phyloP scores from a whole-genome alignment of 495 filamentous ascomycete species.

The Podospora pseudoanserina region DNA sequence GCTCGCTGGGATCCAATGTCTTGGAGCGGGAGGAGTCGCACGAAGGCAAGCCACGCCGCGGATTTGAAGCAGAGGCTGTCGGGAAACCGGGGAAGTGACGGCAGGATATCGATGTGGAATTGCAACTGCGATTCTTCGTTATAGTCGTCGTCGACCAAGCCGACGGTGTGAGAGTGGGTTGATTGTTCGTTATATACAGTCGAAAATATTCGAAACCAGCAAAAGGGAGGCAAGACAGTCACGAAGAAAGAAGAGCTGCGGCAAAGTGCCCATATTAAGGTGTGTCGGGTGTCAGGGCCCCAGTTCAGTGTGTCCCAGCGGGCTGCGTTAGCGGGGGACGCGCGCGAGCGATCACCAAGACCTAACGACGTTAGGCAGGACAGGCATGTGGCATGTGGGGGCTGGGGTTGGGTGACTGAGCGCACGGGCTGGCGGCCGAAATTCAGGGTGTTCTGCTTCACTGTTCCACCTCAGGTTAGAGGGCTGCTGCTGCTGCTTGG shows the following conservation, averaged over 20 bases:
- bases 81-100: neutral
- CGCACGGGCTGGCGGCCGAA: slow-evolving; percentile 18
- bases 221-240: neutral
- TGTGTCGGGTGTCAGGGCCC: slow-evolving; percentile 11
- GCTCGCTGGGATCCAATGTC: slow-evolving; percentile 4
- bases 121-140: neutral
- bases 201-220: neutral
- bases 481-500: neutral
- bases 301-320: slow-evolving; percentile 8
- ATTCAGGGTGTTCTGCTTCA: neutral
- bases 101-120: neutral
- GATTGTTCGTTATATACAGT: neutral
- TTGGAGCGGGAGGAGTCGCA: slow-evolving; percentile 1
- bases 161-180: neutral
- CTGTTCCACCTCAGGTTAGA: neutral
- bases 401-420: slow-evolving; percentile 9
- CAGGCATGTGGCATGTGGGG: slow-evolving; percentile 7
- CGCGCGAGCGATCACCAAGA: slow-evolving; percentile 10
- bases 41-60: slow-evolving; percentile 6
- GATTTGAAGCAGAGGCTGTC: neutral
- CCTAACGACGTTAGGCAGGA: neutral
- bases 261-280: slow-evolving; percentile 13
- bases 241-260: slow-evolving; percentile 1
- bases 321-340: slow-evolving; percentile 2
- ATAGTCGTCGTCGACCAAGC: neutral